Conservation (phyloP, 2,329 filamentous ascomycete genomes). For the Chaetomiaceae sp. region DNA sequence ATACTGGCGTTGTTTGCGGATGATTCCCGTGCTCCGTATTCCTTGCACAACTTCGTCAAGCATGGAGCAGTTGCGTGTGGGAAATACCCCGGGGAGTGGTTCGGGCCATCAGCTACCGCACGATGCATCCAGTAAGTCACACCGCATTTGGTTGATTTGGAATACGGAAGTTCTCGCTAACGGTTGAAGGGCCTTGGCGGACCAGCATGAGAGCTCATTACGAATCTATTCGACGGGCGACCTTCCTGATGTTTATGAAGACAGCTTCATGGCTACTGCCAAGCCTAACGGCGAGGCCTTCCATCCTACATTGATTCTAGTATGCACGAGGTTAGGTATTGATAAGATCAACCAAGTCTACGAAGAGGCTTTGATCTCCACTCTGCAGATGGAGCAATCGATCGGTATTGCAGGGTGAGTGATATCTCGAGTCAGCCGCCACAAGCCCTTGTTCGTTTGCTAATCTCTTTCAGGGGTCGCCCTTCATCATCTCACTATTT, state of each 20-base stretch:
- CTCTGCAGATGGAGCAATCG: conserved; percentile 85
- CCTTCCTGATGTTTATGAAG: conserved; percentile 88
- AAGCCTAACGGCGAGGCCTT: conserved; percentile 63
- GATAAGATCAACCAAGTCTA: conserved; percentile 94
- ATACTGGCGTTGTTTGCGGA: conserved; percentile 84
- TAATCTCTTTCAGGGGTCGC: conserved; percentile 61
- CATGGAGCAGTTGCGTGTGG: conserved; percentile 84
- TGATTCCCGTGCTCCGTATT: conserved; percentile 79
- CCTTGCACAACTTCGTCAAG: conserved; percentile 88
- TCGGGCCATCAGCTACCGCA: conserved; percentile 94
- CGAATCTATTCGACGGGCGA: conserved; percentile 87
- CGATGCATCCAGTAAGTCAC: conserved; percentile 82
- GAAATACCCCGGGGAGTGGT: conserved; percentile 97
- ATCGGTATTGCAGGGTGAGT: conserved; percentile 89
- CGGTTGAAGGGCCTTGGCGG: conserved; percentile 63
- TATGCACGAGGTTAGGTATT: conserved; percentile 85
- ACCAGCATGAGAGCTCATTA: conserved; percentile 59
- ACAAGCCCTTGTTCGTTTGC: background rate
- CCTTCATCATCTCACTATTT: conserved; percentile 78
- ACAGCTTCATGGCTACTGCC: conserved; percentile 76
- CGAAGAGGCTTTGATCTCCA: conserved; percentile 84
- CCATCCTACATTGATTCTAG: conserved; percentile 79
- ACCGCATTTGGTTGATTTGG: background rate
- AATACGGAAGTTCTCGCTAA: conserved; percentile 1
- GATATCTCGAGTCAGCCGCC: background rate